These are phyloP conservation scores for Bretschneidera sinensis DNA, from an alignment of 345 rosid species.

Conservation along the genomic window DNA sequence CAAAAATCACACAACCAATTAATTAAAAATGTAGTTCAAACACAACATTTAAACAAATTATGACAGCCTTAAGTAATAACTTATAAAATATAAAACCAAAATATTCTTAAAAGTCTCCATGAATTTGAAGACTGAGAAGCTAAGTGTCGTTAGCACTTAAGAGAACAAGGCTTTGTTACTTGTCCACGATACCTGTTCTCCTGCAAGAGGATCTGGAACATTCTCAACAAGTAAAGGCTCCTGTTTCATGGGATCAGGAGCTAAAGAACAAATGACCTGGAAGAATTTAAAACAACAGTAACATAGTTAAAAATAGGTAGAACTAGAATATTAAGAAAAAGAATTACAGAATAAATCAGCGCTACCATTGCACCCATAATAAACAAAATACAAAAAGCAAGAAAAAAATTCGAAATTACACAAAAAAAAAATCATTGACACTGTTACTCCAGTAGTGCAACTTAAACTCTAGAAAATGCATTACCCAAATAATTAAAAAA, in stretches of 20 bases:
- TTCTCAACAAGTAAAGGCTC: slow-evolving; percentile 79
- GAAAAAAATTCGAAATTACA: too few relatives aligned
- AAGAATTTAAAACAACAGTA: slow-evolving; percentile 10
- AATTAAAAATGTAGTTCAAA: not conserved
- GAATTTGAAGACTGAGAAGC: not conserved
- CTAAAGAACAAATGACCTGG: slow-evolving; percentile 57
- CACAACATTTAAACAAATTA: not conserved
- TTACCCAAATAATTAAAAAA: too few relatives aligned
- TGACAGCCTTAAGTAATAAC: not conserved
- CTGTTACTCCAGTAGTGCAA: too few relatives aligned
- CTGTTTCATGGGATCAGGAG: slow-evolving; percentile 60
- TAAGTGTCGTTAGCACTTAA: not conserved
- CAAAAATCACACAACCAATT: too few relatives aligned
- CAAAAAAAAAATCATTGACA: too few relatives aligned
- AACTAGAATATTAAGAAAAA: not conserved
- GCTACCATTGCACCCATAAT: not conserved
- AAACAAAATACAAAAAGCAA: too few relatives aligned
- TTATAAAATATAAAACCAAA: not conserved
- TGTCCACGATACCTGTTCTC: slow-evolving; percentile 68
- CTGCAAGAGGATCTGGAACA: slow-evolving; percentile 78
- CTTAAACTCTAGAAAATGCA: too few relatives aligned
- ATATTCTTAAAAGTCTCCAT: not conserved
- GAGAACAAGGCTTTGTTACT: not conserved
- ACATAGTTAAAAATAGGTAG: too few relatives aligned
- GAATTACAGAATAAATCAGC: not conserved